Conservation (phyloP, 257 asterid genomes). For the Fraxinus americana region DNA sequence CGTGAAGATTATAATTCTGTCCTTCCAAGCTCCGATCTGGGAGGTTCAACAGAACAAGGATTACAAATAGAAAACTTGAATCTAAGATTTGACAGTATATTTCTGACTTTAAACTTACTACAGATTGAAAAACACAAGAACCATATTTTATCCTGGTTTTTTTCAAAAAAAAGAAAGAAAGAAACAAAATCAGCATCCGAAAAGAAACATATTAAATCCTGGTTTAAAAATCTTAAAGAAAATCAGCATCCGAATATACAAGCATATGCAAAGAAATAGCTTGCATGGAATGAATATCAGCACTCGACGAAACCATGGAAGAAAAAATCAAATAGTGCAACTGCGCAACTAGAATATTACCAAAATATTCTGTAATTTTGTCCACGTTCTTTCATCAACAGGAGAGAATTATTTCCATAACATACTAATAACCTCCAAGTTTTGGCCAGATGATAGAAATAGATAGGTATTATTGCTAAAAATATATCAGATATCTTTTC, state of each 20-base stretch:
- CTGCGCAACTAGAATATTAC: background rate
- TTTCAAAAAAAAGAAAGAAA: no score
- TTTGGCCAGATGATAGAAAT: background rate
- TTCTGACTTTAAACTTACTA: background rate
- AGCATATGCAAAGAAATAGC: background rate
- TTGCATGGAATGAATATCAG: background rate
- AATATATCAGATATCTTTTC: background rate
- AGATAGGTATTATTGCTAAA: background rate
- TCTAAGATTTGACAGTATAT: background rate
- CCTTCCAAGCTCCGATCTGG: slow-evolving; percentile 97
- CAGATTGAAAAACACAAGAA: background rate
- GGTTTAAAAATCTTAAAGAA: background rate
- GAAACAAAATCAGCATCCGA: background rate
- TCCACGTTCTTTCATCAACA: background rate
- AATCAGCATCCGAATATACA: background rate
- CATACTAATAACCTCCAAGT: background rate
- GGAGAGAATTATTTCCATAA: background rate
- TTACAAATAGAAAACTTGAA: background rate
- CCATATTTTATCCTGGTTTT: background rate
- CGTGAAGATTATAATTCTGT: slow-evolving; percentile 81
- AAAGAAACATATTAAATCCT: background rate
- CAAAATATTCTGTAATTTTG: background rate
- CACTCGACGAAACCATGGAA: background rate
- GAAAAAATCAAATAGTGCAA: background rate
- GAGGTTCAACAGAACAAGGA: slow-evolving; percentile 19